These are phyloP conservation scores for Basipetospora sp. DNA, from an alignment of 2,329 filamentous ascomycete genomes.

Conservation along the genomic window DNA sequence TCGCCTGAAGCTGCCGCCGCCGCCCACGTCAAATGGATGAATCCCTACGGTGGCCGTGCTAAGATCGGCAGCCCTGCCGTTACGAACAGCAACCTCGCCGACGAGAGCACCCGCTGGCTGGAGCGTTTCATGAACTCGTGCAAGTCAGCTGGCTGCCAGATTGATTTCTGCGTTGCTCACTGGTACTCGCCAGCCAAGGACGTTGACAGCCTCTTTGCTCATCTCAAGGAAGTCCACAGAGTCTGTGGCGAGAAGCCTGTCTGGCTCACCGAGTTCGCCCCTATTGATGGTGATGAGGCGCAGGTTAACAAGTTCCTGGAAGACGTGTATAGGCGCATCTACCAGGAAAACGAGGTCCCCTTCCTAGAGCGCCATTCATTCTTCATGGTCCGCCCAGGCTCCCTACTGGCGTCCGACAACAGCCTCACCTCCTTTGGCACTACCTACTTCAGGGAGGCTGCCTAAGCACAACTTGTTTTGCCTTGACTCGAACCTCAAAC, in stretches of 20 bases:
- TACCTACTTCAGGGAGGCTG: constrained; percentile 31
- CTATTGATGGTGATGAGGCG: constrained; percentile 28
- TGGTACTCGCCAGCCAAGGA: constrained; percentile 43
- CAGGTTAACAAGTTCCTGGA: constrained; percentile 16
- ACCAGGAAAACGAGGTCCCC: constrained; percentile 30
- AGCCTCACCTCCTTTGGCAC: constrained; percentile 32
- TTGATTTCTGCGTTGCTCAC: constrained; percentile 48
- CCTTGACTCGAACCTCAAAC: too few relatives aligned
- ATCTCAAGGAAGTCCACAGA: constrained; percentile 32
- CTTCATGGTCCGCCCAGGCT: constrained; percentile 31
- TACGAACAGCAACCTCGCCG: constrained; percentile 38
- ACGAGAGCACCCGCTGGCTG: constrained; percentile 44
- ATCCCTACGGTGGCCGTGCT: constrained; percentile 37
- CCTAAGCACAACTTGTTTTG: too few relatives aligned
- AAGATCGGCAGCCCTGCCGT: constrained; percentile 45
- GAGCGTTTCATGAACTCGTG: constrained; percentile 37
- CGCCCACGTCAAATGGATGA: constrained; percentile 38
- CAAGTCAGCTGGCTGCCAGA: constrained; percentile 30
- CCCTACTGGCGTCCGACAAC: constrained; percentile 23
- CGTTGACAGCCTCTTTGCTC: constrained; percentile 36
- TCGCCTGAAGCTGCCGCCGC: constrained; percentile 34
- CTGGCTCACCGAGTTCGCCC: constrained; percentile 53
- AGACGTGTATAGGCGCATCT: constrained; percentile 36
- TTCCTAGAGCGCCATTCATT: constrained; percentile 44
- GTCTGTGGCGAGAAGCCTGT: constrained; percentile 35